Evolutionary conservation across 2,329 filamentous ascomycete species (phyloP), one percentile per base, ranked within the genome.

Genomic region (Cladosporium velox): DNA sequence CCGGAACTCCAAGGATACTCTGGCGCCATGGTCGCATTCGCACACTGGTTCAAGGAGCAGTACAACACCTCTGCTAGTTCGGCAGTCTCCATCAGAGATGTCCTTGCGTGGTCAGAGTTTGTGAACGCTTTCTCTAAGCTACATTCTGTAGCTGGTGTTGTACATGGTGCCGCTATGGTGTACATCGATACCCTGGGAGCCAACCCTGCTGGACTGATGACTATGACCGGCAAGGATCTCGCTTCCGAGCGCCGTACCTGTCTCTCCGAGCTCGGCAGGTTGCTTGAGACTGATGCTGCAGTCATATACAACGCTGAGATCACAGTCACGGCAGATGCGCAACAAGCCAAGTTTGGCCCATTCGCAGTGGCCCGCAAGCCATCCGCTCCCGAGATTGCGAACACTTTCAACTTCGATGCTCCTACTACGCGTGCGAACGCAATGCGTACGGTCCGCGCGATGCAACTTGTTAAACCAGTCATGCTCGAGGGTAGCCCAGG

Each of bases 401-500:
- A 55, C 15, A 55, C 47, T 2, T 93, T 95, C 74, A 91, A 92
- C 26, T 90, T 99, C 72, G 87, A 92, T 70, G 93, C 95, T 1
- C 92, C 92, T 0, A 99, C 95, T 0, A 98, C 95, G 0, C 89
- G 90, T 67, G 84, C 90, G 59, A 99, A 99, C 75, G 90, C 91
- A 0, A 94, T 98, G 88, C 87, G 95, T 75, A 90, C 99, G 35
- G 86, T 96, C 65, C 89, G 95, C 68, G 96, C 94, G 15, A 82
- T 99, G 67, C 93, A 96, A 73, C 87, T 97, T 64, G 85, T 88
- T 62, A 97, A 97, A 75, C 94, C 95, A 2, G 94, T 99, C 64
- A 84, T 99, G 7, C 86, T 99, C 2, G 95, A 99, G 80, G 95
- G 96, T 41, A 97, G 91, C 72, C 95, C 95, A n/a, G 95, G 95